Conservation (phyloP, 805 yeast species). For the Wickerhamiella australiensis region DNA sequence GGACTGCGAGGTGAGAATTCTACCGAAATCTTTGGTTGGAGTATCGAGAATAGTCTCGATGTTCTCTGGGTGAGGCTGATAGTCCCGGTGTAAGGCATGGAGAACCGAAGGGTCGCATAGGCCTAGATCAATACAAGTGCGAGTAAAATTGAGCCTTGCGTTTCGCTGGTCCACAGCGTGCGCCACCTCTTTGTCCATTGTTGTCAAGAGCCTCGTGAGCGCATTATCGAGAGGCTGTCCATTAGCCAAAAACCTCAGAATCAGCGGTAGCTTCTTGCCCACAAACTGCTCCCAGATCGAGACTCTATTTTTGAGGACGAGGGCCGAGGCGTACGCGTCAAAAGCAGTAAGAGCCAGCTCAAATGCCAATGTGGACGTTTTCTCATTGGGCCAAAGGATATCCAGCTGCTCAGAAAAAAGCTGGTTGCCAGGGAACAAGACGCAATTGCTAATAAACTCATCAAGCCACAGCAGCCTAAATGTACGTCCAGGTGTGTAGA, state of each 20-base stretch:
- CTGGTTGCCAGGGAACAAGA: slow-evolving; percentile 13
- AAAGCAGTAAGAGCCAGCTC: slow-evolving; percentile 36
- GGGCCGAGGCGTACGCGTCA: slow-evolving; percentile 34
- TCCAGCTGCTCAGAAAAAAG: slow-evolving; percentile 16
- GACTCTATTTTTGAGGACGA: slow-evolving; percentile 25
- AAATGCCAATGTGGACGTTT: slow-evolving; percentile 24
- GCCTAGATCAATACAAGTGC: slow-evolving; percentile 19
- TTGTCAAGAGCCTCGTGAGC: slow-evolving; percentile 20
- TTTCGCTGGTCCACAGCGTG: slow-evolving; percentile 16
- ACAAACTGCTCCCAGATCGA: slow-evolving; percentile 38
- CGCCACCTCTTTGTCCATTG: slow-evolving; percentile 22
- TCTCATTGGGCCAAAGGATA: slow-evolving; percentile 23
- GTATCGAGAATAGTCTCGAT: slow-evolving; percentile 2
- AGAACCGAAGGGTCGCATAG: slow-evolving; percentile 21
- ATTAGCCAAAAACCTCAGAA: slow-evolving; percentile 28
- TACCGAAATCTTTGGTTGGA: slow-evolving; percentile 1
- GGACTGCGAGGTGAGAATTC: slow-evolving; percentile 1
- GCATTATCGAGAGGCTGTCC: slow-evolving; percentile 31
- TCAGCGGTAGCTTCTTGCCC: slow-evolving; percentile 36
- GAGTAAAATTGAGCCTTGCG: slow-evolving; percentile 16
- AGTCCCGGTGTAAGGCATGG: slow-evolving; percentile 18
- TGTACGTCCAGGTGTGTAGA: slow-evolving; percentile 12
- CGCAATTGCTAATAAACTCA: slow-evolving; percentile 15
- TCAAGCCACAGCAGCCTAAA: slow-evolving; percentile 22
- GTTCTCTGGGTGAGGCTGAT: slow-evolving; percentile 15